A percentile compares a stretch with the other conserved stretches of the same genome.
phyloP scores from a whole-genome alignment of 225 moss, liverwort and hornwort species.

The Sphagnum contortum region DNA sequence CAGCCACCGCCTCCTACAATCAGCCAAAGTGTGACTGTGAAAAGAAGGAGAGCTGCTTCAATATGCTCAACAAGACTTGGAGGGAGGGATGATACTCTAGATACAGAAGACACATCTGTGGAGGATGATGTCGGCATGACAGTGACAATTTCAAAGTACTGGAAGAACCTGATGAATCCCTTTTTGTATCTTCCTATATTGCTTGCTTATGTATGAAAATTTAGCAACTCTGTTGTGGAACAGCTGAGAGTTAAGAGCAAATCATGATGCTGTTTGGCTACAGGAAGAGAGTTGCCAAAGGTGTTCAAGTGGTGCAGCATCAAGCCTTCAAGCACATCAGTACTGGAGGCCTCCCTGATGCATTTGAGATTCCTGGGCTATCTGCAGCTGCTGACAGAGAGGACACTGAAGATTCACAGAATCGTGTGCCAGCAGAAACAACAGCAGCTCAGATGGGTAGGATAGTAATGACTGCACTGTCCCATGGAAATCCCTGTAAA shows the following conservation, averaged over 20 bases:
- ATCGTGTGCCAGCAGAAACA: neutral
- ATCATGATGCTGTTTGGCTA: slow-evolving; percentile 12
- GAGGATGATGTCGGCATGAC: neutral
- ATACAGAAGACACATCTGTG: neutral
- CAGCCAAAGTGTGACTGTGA: slow-evolving; percentile 14
- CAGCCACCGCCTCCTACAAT: slow-evolving; percentile 34
- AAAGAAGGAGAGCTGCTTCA: slow-evolving; percentile 1
- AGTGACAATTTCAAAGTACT: neutral
- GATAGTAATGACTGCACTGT: slow-evolving; percentile 6
- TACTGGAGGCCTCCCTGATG: slow-evolving; percentile 34
- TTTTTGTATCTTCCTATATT: too few relatives aligned
- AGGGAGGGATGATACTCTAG: neutral
- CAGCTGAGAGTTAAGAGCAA: slow-evolving; percentile 15
- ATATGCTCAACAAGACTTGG: neutral
- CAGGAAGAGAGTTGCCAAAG: slow-evolving; percentile 72
- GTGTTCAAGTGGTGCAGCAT: slow-evolving; percentile 78
- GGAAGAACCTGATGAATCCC: neutral
- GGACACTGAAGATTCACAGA: slow-evolving; percentile 12
- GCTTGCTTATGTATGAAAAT: too few relatives aligned
- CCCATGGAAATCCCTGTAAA: slow-evolving; percentile 16
- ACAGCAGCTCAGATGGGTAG: slow-evolving; percentile 6
- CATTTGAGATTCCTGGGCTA: slow-evolving; percentile 16
- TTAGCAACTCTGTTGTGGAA: neutral
- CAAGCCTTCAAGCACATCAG: slow-evolving; percentile 74
- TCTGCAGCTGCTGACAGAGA: slow-evolving; percentile 13